A percentile compares a stretch with the other conserved stretches of the same genome.
Conservation (phyloP, 2,329 filamentous ascomycete genomes). For the Beauveria sp. region DNA sequence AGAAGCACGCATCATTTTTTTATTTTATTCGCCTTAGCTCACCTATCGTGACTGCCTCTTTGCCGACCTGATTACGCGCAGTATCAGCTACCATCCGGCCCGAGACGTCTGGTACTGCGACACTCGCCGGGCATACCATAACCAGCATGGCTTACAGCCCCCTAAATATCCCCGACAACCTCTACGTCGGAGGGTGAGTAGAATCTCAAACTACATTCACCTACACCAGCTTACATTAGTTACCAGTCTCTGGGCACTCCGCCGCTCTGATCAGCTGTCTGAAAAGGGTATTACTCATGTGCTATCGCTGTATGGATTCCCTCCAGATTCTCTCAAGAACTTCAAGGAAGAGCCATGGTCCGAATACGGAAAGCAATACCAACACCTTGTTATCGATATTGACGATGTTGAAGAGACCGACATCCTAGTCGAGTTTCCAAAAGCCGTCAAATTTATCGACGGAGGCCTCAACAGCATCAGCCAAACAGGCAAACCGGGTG, state of each 20-base stretch:
- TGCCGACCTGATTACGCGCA: background rate
- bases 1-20: too few species aligned
- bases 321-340: slow-evolving; percentile 28
- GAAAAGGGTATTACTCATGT: slow-evolving; percentile 80
- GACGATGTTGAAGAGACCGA: slow-evolving; percentile 90
- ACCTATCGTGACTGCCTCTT: background rate
- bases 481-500: slow-evolving; percentile 22
- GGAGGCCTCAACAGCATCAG: slow-evolving; percentile 46
- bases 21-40: too few species aligned
- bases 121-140: background rate
- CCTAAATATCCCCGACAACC: slow-evolving; percentile 8
- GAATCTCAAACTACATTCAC: background rate
- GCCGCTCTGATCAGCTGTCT: slow-evolving; percentile 60
- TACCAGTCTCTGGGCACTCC: slow-evolving; percentile 68
- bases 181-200: slow-evolving; percentile 11
- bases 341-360: slow-evolving; percentile 43
- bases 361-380: slow-evolving; percentile 48
- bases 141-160: slow-evolving; percentile 9
- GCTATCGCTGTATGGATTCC: slow-evolving; percentile 68
- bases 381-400: slow-evolving; percentile 73
- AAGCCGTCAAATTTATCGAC: slow-evolving; percentile 76
- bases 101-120: background rate
- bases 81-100: background rate
- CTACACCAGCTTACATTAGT: slow-evolving; percentile 7
- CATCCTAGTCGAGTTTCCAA: slow-evolving; percentile 70